Conservation (phyloP, 805 yeast species). For the Hanseniaspora lachancei region DNA sequence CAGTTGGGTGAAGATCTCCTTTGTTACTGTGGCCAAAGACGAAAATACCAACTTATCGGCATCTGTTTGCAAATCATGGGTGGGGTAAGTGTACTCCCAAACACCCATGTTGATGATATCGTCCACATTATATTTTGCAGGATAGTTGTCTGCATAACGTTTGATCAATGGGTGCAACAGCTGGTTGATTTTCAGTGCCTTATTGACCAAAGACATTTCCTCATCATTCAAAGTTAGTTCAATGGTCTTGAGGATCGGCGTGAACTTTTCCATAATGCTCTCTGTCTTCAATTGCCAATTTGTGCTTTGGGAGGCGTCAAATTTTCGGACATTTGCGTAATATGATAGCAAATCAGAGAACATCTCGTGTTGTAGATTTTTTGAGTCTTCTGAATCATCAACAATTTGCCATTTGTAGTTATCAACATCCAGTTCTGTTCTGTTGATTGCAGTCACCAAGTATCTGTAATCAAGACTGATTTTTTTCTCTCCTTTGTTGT, state of each 20-base stretch:
- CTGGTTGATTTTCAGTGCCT: slow-evolving; percentile 28
- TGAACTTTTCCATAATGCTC: slow-evolving; percentile 39
- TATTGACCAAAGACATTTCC: slow-evolving; percentile 14
- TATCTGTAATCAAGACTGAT: slow-evolving; percentile 40
- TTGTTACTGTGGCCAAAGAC: slow-evolving; percentile 32
- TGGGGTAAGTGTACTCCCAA: slow-evolving; percentile 37
- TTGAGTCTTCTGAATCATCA: slow-evolving; percentile 27
- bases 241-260: slow-evolving; percentile 36
- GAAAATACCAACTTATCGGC: slow-evolving; percentile 40
- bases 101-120: slow-evolving; percentile 29
- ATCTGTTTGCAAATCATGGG: slow-evolving; percentile 27
- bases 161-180: slow-evolving; percentile 35
- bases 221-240: slow-evolving; percentile 13
- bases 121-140: slow-evolving; percentile 14
- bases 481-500: slow-evolving; percentile 38
- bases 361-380: slow-evolving; percentile 23
- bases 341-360: slow-evolving; percentile 3
- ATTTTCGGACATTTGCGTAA: slow-evolving; percentile 27
- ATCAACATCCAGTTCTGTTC: slow-evolving; percentile 37
- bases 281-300: slow-evolving; percentile 46
- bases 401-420: slow-evolving; percentile 32
- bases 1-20: slow-evolving; percentile 28
- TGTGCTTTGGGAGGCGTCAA: slow-evolving; percentile 29
- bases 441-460: slow-evolving; percentile 40
- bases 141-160: slow-evolving; percentile 29